Percentiles rank a stretch among this genome's conserved stretches.
Evolutionary conservation across 768 basidiomycete species (phyloP).

Genomic region (Boletellus ananas): DNA sequence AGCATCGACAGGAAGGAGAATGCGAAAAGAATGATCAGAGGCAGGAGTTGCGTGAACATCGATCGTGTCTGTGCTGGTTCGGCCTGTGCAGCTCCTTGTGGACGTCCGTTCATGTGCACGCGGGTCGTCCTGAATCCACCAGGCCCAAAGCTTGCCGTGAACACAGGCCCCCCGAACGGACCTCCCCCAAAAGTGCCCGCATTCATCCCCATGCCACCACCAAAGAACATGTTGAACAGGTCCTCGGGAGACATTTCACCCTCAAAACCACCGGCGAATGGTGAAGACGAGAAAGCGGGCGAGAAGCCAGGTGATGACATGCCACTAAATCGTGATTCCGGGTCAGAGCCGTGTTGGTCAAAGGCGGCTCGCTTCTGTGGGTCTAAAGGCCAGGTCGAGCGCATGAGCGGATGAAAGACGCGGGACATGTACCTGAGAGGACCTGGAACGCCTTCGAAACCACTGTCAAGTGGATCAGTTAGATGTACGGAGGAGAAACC

Average conservation of each 20-base stretch:
- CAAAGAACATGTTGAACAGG: conserved; percentile 98
- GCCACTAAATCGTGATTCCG: conserved; percentile 76
- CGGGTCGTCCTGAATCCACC: conserved; percentile 78
- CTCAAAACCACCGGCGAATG: conserved; percentile 59
- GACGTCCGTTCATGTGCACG: conserved; percentile 40
- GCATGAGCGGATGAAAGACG: not conserved
- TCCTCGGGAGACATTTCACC: conserved; percentile 94
- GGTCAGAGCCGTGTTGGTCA: conserved; percentile 84
- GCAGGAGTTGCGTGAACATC: conserved; percentile 72
- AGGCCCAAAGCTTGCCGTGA: conserved; percentile 74
- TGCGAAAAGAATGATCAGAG: conserved; percentile 76
- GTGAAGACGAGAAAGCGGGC: conserved; percentile 46
- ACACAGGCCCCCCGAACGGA: conserved; percentile 50
- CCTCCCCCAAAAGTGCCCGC: conserved; percentile 55
- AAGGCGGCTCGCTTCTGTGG: conserved; percentile 84
- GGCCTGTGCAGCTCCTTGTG: conserved; percentile 34
- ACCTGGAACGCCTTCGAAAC: conserved; percentile 98
- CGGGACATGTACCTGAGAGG: conserved; percentile 57
- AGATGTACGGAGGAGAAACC: not conserved
- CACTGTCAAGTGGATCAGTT: conserved; percentile 48
- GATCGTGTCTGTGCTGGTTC: conserved; percentile 50
- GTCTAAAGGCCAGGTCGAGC: conserved; percentile 42
- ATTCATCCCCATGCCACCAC: conserved; percentile 46
- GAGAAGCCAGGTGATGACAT: conserved; percentile 55
- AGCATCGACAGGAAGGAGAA: conserved; percentile 83